These are phyloP conservation scores for Talaromyces atroroseus DNA, from an alignment of 2,329 filamentous ascomycete genomes.

Conservation along the genomic window DNA sequence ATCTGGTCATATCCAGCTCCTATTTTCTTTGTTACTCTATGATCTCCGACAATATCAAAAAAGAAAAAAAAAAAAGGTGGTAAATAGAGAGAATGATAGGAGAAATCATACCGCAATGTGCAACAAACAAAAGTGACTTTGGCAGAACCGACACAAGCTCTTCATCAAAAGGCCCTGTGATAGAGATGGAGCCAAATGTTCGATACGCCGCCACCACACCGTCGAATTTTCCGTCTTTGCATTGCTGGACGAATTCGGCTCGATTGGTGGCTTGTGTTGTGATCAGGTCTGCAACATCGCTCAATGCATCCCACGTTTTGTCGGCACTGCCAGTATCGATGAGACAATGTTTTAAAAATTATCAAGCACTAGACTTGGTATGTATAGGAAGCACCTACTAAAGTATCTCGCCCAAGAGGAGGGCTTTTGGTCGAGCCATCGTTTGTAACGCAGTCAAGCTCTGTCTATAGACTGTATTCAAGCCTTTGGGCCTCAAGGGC, in stretches of 20 bases:
- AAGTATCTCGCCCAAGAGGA: conserved; percentile 59
- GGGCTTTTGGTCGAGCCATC: conserved; percentile 51
- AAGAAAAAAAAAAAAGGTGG: too few relatives aligned
- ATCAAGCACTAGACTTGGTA: neutral
- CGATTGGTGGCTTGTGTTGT: conserved; percentile 57
- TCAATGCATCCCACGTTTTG: conserved; percentile 58
- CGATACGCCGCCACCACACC: conserved; percentile 62
- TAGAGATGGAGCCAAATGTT: conserved; percentile 59
- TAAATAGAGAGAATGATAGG: neutral
- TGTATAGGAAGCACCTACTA: conserved; percentile 46
- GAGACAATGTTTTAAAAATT: neutral
- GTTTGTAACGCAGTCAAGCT: neutral
- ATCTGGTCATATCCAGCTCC: conserved; percentile 83
- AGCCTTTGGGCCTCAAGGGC: neutral
- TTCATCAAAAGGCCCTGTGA: conserved; percentile 66
- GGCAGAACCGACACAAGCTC: conserved; percentile 57
- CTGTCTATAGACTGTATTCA: neutral
- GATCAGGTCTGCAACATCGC: conserved; percentile 60
- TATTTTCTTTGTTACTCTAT: too few relatives aligned
- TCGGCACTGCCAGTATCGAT: conserved; percentile 44
- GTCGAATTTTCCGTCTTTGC: conserved; percentile 59
- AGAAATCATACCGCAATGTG: conserved; percentile 33
- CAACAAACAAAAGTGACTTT: conserved; percentile 32
- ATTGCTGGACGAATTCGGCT: conserved; percentile 64
- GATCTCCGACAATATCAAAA: too few relatives aligned